Percentiles rank a stretch among this genome's conserved stretches.
Conservation (phyloP, 352 stramenopile species). For the Phytophthora fragariaefolia region DNA sequence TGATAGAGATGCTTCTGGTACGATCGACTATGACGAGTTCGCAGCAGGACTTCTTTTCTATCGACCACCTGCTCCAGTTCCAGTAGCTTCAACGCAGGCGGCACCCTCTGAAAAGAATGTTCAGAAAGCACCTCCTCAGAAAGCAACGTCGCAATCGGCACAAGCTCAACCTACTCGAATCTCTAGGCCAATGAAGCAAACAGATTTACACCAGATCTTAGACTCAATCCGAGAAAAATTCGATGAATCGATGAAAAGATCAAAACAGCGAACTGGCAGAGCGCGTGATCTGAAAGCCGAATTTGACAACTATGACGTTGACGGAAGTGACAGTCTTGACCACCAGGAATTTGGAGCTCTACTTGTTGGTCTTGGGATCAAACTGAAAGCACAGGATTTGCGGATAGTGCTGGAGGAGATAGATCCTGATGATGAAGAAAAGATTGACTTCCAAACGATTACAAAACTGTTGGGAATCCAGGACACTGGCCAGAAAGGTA, state of each 20-base stretch:
- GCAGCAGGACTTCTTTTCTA: constrained; percentile 72
- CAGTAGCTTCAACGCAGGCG: not conserved
- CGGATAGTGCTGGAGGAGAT: constrained; percentile 44
- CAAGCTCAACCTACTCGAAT: constrained; percentile 10
- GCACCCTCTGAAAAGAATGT: constrained; percentile 5
- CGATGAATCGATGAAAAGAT: constrained; percentile 33
- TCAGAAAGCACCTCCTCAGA: constrained; percentile 10
- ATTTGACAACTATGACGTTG: constrained; percentile 59
- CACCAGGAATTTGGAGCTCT: constrained; percentile 70
- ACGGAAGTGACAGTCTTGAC: constrained; percentile 56
- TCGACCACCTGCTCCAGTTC: constrained; percentile 33
- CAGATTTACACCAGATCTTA: constrained; percentile 32
- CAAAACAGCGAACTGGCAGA: constrained; percentile 22
- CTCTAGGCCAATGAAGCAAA: constrained; percentile 12
- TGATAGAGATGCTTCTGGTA: constrained; percentile 63
- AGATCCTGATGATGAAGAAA: constrained; percentile 50
- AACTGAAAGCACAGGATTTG: constrained; percentile 54
- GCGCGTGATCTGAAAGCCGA: constrained; percentile 37
- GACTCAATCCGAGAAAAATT: constrained; percentile 36
- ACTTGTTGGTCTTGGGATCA: constrained; percentile 61
- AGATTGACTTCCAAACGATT: constrained; percentile 61
- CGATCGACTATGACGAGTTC: constrained; percentile 82
- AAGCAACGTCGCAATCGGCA: not conserved
- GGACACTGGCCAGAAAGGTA: not conserved
- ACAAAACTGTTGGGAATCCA: constrained; percentile 25